Conservation (phyloP, 306 rosid genomes). For the Cercis canadensis region DNA sequence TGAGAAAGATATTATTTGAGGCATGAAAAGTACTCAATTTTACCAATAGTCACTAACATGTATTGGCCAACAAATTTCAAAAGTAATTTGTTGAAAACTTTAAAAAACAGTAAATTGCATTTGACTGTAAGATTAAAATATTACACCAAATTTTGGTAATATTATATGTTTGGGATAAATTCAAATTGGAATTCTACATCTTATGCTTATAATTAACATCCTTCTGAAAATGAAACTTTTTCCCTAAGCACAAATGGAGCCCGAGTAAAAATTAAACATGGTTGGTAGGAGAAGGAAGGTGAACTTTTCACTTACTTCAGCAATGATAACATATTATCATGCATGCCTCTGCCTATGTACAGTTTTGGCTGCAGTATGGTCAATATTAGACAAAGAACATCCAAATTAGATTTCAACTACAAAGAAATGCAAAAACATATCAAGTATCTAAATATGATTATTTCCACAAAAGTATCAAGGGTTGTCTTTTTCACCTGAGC, state of each 20-base stretch:
- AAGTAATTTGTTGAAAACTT: conserved; percentile 23
- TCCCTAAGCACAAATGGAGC: background rate
- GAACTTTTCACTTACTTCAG: conserved; percentile 67
- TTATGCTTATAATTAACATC: background rate
- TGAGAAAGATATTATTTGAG: no score
- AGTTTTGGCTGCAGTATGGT: conserved; percentile 82
- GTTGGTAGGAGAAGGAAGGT: background rate
- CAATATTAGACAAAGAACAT: conserved; percentile 35
- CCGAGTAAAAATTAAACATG: background rate
- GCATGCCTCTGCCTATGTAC: conserved; percentile 94
- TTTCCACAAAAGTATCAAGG: conserved; percentile 24
- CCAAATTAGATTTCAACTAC: conserved; percentile 24
- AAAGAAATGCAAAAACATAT: conserved; percentile 11
- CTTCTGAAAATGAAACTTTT: conserved; percentile 1
- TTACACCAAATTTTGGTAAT: background rate
- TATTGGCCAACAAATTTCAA: conserved; percentile 22
- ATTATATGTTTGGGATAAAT: background rate
- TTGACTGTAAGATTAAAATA: conserved; percentile 5
- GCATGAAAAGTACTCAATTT: background rate
- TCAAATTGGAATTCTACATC: conserved; percentile 3
- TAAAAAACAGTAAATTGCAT: background rate
- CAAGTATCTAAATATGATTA: conserved; percentile 19
- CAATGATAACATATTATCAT: conserved; percentile 78
- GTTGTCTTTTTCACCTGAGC: conserved; percentile 75
- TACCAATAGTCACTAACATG: conserved; percentile 6